Base-by-base conservation (phyloP, 2,329 filamentous ascomycete species). In the Pyricularia pennisetigena region DNA sequence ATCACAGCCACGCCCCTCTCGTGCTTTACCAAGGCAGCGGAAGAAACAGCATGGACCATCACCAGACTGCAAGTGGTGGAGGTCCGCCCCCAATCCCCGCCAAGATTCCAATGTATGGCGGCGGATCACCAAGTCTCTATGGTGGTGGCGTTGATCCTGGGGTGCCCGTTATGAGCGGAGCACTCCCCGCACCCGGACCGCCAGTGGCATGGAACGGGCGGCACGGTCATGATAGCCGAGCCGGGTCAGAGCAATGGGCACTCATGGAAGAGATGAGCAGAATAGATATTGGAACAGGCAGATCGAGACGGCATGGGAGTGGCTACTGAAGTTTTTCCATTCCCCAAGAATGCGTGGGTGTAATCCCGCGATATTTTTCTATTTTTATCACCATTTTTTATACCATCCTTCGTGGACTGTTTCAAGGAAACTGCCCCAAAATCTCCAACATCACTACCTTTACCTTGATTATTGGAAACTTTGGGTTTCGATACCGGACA, bases 261-360 rank as follows among this genome's bases (percentile, higher is more conserved):
- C 78, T 94, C 67, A 85, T 90, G 77, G 82, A 92, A 71, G 91
- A 94, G 78, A 85, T 94, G 82, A 87, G 84, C 73, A 81, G 82
- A 65, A 90, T 90, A 70, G 87, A 90, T 72, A 84, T 90, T 71
- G 88, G 88, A n/a, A 80, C 80, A 28, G 87, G 86, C 3, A 79
- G 87, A 69, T 83, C 85, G 29, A 79, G 85, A 72, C 79, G 85
- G 63, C 82, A 84, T 67, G 69, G 71, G 4, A 68, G 69, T 4
- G 69, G 69, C n/a, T 70, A 68, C 29, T 69, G 57, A 61, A 14
- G 14, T 28, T 1, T 54, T n/a, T 9, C 41, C 41, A n/a, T 54
- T n/a, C 41, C 20, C 4, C 41, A n/a, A 54, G 20, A 54, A 20
- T 3, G 16, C 8, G 6, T 2, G 16, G 12, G 16, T 8, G 41